A percentile compares a stretch with the other conserved stretches of the same genome.
Evolutionary conservation across 257 asterid genomes (phyloP).

Genomic region (Plantago ovata): DNA sequence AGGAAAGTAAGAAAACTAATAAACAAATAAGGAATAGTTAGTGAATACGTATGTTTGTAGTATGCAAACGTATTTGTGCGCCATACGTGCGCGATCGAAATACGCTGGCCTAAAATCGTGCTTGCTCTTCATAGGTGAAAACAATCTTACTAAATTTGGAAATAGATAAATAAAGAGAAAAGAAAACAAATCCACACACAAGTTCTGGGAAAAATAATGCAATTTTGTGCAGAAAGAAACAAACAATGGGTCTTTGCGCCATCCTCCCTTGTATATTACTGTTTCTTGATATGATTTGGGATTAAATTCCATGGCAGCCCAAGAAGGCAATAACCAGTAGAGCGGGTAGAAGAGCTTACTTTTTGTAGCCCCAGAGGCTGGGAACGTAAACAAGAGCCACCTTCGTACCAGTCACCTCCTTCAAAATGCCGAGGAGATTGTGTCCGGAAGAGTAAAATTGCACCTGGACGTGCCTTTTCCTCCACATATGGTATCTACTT

Average conservation of each 20-base stretch:
- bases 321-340: background rate
- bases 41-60: too few species aligned
- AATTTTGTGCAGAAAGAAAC: background rate
- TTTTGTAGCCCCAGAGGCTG: conserved; percentile 62
- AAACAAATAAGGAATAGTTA: too few species aligned
- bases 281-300: background rate
- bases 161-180: too few species aligned
- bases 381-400: conserved; percentile 77
- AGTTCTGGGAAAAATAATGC: background rate
- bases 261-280: too few species aligned
- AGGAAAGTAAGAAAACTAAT: too few species aligned
- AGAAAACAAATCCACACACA: too few species aligned
- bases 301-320: background rate
- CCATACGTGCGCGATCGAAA: too few species aligned
- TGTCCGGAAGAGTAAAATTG: conserved; percentile 62
- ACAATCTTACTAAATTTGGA: too few species aligned
- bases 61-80: too few species aligned
- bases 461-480: conserved; percentile 41
- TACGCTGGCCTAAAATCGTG: too few species aligned
- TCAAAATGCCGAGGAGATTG: conserved; percentile 96
- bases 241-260: background rate
- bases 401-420: conserved; percentile 97
- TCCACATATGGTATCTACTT: conserved; percentile 55
- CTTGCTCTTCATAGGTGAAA: too few species aligned
- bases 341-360: conserved; percentile 37